Conservation (phyloP, 257 asterid species). For the Ophiorrhiza pumila region DNA sequence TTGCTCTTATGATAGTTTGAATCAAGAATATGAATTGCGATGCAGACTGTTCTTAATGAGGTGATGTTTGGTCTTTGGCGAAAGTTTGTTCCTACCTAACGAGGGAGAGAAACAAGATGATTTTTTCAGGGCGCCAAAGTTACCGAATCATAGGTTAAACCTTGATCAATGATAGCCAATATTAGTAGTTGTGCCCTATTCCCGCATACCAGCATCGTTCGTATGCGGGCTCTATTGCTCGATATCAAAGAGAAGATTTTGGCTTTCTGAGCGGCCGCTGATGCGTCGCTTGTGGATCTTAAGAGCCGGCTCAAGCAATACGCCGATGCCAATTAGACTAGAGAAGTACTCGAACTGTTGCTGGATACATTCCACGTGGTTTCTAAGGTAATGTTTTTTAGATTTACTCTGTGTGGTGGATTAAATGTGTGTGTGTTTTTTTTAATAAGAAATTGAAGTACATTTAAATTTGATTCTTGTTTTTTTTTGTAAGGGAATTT, state of each 20-base stretch:
- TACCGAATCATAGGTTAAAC: too few relatives aligned
- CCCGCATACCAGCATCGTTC: constrained; percentile 78
- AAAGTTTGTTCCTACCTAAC: too few relatives aligned
- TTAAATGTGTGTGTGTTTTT: neutral
- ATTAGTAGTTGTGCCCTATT: too few relatives aligned
- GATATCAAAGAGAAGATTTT: constrained; percentile 86
- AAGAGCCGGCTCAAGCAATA: constrained; percentile 81
- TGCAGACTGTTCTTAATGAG: too few relatives aligned
- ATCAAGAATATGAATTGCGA: too few relatives aligned
- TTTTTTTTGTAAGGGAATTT: neutral
- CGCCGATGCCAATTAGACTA: constrained; percentile 70
- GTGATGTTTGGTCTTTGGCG: too few relatives aligned
- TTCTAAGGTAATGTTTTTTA: constrained; percentile 57
- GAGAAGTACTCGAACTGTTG: constrained; percentile 85
- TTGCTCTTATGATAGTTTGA: too few relatives aligned
- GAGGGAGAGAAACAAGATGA: too few relatives aligned
- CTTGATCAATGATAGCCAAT: too few relatives aligned
- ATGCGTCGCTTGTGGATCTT: constrained; percentile 60
- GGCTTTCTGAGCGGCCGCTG: constrained; percentile 64
- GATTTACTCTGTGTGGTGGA: neutral
- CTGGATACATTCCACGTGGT: constrained; percentile 93
- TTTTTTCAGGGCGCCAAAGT: too few relatives aligned
- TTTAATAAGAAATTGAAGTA: neutral
- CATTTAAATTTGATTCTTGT: neutral
- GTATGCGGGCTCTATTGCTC: constrained; percentile 91